Conservation (phyloP, 805 yeast genomes). For the Sugiyamaella mastotermitis region DNA sequence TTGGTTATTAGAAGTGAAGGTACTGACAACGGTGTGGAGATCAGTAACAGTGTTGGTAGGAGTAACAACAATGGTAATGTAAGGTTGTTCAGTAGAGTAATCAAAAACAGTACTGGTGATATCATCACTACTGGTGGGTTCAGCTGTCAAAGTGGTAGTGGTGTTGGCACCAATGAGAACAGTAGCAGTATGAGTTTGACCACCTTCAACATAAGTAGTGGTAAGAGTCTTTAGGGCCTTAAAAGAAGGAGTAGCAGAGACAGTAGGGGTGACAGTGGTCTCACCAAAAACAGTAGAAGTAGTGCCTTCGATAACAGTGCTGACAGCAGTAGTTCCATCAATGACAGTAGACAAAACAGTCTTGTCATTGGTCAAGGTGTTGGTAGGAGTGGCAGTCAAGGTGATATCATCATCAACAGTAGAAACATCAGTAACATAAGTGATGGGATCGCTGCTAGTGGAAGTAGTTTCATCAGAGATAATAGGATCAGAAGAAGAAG, state of each 20-base stretch:
- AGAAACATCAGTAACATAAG: conserved; percentile 4
- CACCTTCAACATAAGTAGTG: conserved; percentile 5
- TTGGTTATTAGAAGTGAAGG: conserved; percentile 11
- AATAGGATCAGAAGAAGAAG: no score
- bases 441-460: background rate
- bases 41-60: conserved; percentile 12
- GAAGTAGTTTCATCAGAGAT: background rate
- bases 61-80: conserved; percentile 10
- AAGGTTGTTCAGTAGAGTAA: conserved; percentile 5
- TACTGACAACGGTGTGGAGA: conserved; percentile 10
- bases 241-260: conserved; percentile 2
- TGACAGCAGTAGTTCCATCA: conserved; percentile 1
- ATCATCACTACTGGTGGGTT: conserved; percentile 2
- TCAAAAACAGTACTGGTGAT: conserved; percentile 3
- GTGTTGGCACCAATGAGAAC: conserved; percentile 6
- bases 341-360: conserved; percentile 5
- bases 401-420: conserved; percentile 7
- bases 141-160: conserved; percentile 4
- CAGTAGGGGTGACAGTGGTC: conserved; percentile 2
- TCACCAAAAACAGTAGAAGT: conserved; percentile 9
- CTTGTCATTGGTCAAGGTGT: conserved; percentile 1
- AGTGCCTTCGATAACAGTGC: conserved; percentile 12
- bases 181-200: conserved; percentile 3
- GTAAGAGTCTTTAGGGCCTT: conserved; percentile 4
- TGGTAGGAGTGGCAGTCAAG: conserved; percentile 5